Percentiles rank a stretch among this genome's conserved stretches.
Conservation (phyloP, 768 basidiomycete genomes). For the Pleurotus eryngii region DNA sequence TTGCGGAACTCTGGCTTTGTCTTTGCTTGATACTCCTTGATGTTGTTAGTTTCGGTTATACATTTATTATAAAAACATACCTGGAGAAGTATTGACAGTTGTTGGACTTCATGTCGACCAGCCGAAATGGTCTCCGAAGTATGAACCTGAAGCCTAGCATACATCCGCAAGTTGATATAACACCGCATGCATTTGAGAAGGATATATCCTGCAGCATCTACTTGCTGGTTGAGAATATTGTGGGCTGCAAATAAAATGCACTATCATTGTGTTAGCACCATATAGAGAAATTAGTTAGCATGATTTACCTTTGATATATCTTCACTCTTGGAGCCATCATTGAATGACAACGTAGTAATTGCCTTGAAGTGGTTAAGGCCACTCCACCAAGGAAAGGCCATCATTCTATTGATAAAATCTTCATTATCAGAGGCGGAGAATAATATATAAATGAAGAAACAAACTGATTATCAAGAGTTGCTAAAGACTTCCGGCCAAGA, state of each 20-base stretch:
- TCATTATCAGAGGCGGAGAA: neutral
- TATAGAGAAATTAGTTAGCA: neutral
- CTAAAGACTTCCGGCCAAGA: slow-evolving; percentile 11
- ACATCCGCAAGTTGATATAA: slow-evolving; percentile 29
- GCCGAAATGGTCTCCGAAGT: slow-evolving; percentile 20
- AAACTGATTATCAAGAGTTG: slow-evolving; percentile 23
- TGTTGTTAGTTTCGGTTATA: neutral
- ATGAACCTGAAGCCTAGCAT: slow-evolving; percentile 26
- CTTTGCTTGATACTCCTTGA: slow-evolving; percentile 4
- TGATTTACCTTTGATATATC: slow-evolving; percentile 31
- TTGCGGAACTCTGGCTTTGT: slow-evolving; percentile 12
- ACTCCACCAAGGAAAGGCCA: slow-evolving; percentile 28
- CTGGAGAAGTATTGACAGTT: slow-evolving; percentile 16
- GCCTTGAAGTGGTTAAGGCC: slow-evolving; percentile 28
- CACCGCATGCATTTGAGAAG: slow-evolving; percentile 25
- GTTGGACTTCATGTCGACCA: slow-evolving; percentile 14
- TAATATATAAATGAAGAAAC: slow-evolving; percentile 8
- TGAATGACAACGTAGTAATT: slow-evolving; percentile 23
- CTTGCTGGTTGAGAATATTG: slow-evolving; percentile 14
- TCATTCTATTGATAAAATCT: slow-evolving; percentile 17
- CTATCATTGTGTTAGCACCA: slow-evolving; percentile 12
- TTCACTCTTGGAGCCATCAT: slow-evolving; percentile 31
- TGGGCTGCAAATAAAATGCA: slow-evolving; percentile 25
- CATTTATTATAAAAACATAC: slow-evolving; percentile 12
- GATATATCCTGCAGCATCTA: slow-evolving; percentile 15